Evolutionary conservation across 2,329 filamentous ascomycete species (phyloP).

Genomic region (Neonectria sp.): DNA sequence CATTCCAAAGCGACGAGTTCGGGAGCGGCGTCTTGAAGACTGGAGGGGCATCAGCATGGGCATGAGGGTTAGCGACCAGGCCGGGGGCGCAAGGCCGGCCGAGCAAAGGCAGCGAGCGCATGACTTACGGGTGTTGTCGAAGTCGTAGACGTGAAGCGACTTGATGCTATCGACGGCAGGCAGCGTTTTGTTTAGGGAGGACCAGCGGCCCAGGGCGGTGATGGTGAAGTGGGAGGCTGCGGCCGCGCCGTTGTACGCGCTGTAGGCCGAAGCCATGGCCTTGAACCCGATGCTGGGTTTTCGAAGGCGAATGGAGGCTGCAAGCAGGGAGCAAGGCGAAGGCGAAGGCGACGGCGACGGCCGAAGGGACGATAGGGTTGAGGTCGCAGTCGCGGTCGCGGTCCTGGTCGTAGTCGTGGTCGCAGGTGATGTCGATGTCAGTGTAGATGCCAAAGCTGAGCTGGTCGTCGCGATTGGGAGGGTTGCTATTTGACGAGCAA

Average conservation of each 20-base stretch:
- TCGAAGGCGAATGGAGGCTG: conserved; percentile 40
- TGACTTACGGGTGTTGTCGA: conserved; percentile 90
- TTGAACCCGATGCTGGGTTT: conserved; percentile 43
- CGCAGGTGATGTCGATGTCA: conserved; percentile 9
- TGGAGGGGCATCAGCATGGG: conserved; percentile 51
- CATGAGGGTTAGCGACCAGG: background rate
- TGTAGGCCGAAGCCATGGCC: conserved; percentile 59
- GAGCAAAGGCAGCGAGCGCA: conserved; percentile 5
- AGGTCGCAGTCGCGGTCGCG: background rate
- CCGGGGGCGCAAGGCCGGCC: background rate
- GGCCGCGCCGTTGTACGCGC: conserved; percentile 55
- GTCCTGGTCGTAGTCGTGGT: background rate
- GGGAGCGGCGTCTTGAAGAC: conserved; percentile 94
- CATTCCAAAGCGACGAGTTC: conserved; percentile 90
- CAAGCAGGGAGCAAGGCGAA: conserved; percentile 40
- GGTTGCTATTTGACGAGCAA: conserved; percentile 1
- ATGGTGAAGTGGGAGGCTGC: conserved; percentile 66
- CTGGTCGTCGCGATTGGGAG: conserved; percentile 35
- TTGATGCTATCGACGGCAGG: conserved; percentile 82
- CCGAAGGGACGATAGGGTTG: background rate
- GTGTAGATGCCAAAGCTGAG: conserved; percentile 28
- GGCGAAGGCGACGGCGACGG: conserved; percentile 20
- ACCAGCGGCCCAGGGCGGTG: conserved; percentile 88
- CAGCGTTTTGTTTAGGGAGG: conserved; percentile 79
- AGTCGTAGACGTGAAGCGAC: conserved; percentile 94